Base-by-base conservation (phyloP, 257 asterid species). In the Gynochthodes officinalis region DNA sequence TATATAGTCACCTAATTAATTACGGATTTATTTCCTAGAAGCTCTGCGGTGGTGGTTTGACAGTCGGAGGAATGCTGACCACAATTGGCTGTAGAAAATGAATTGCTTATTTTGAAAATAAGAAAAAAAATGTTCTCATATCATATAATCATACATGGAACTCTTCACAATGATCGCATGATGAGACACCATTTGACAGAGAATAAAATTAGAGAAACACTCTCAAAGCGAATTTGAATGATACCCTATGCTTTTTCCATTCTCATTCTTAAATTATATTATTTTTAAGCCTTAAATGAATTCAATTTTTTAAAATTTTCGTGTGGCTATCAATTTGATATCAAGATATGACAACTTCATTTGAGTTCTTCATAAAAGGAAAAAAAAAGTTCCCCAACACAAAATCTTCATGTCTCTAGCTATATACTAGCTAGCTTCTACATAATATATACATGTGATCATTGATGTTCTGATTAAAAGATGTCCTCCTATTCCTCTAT, bases 61-160 rank as follows among this genome's bases (percentile, higher is more conserved):
- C 67, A 75, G 67, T 80, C 81, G 64, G 79, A 72, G 73, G 79
- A 80, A 76, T 75, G 79, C 86, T 72, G 37, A 2, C 86, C 88
- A 72, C 84, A 76, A 55, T 76, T 83, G 68, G 79, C 35, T 37
- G n/a, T n/a, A 2, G 40, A 78, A 55, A 59, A 84, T 77, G 63
- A 79, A 58, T 69, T 66, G 75, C 75, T 57, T 67, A 52, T 55
- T 64, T 40, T 35, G 9, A 69, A 46, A 76, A 21, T 19, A 65
- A 33, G 48, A 25, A 43, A 46, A 25, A 43, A 55, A 66, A 73
- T 66, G 27, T 62, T 77, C 48, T 63, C 69, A 73, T 70, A 75
- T 65, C 77, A 70, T 42, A 71, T 68, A 60, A 49, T 81, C 79
- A 75, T 18, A 64, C 70, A 35, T 11, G 73, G 81, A 75, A 65